These are phyloP conservation scores for Amesomyces nigricolor DNA, from an alignment of 2,329 filamentous ascomycete genomes.

Conservation along the genomic window DNA sequence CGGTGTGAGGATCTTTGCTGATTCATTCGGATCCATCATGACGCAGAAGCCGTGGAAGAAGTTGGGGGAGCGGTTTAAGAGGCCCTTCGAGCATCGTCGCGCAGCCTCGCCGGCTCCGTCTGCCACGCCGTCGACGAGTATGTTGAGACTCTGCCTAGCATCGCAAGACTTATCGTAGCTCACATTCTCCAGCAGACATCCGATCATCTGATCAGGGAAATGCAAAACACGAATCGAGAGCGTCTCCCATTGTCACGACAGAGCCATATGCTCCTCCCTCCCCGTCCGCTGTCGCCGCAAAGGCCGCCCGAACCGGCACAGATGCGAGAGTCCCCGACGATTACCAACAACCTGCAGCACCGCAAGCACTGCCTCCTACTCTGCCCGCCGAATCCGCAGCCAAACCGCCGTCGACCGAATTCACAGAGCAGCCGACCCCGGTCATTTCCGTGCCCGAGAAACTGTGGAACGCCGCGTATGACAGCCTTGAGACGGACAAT, in stretches of 20 bases:
- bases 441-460: conserved; percentile 7
- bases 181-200: conserved; percentile 6
- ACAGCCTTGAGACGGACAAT: conserved; percentile 27
- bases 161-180: conserved; percentile 8
- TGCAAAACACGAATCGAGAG: conserved; percentile 7
- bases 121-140: no score
- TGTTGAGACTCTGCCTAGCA: conserved; percentile 4
- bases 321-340: neutral
- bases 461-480: conserved; percentile 27
- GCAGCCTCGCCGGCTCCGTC: conserved; percentile 10
- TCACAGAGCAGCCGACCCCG: conserved; percentile 1
- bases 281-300: conserved; percentile 3
- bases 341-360: neutral
- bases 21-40: neutral
- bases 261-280: conserved; percentile 4
- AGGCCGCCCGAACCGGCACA: neutral
- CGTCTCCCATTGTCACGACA: conserved; percentile 7
- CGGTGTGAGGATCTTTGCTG: neutral
- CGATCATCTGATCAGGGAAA: conserved; percentile 5
- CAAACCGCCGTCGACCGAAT: conserved; percentile 2
- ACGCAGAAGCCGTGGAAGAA: neutral
- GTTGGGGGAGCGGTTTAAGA: neutral
- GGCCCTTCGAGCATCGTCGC: conserved; percentile 5
- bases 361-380: neutral
- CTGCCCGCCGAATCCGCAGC: neutral